Conservation (phyloP, 345 rosid genomes). For the Camelina sativa region DNA sequence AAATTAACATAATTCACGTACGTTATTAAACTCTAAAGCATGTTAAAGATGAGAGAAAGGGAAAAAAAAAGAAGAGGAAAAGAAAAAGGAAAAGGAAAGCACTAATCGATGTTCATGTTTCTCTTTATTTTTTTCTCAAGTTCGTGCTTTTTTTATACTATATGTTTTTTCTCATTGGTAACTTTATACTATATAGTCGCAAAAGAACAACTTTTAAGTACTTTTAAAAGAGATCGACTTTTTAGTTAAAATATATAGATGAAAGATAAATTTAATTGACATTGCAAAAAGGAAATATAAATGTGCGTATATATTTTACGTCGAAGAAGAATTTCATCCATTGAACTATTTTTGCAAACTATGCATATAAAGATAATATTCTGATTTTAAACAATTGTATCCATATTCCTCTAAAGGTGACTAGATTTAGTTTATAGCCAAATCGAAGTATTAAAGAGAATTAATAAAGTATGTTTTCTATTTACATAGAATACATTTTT, state of each 20-base stretch:
- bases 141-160: constrained; percentile 42
- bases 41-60: constrained; percentile 38
- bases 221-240: constrained; percentile 44
- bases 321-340: constrained; percentile 13
- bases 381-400: constrained; percentile 1
- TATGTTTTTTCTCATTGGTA: constrained; percentile 31
- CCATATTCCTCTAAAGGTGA: not conserved
- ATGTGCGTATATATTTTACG: constrained; percentile 26
- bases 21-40: constrained; percentile 37
- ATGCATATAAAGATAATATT: not conserved
- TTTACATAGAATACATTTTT: no score
- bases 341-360: constrained; percentile 10
- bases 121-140: constrained; percentile 22
- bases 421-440: not conserved
- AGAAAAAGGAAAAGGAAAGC: constrained; percentile 39
- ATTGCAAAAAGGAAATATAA: constrained; percentile 28
- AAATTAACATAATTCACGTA: constrained; percentile 31
- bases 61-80: constrained; percentile 10
- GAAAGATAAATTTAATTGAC: not conserved
- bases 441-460: not conserved
- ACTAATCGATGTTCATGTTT: constrained; percentile 44
- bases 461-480: not conserved
- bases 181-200: constrained; percentile 39
- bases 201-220: constrained; percentile 40
- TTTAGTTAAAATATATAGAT: constrained; percentile 23